A percentile compares a stretch with the other conserved stretches of the same genome.
phyloP scores from a whole-genome alignment of 768 basidiomycete species.

The Pulveroboletus sp. region DNA sequence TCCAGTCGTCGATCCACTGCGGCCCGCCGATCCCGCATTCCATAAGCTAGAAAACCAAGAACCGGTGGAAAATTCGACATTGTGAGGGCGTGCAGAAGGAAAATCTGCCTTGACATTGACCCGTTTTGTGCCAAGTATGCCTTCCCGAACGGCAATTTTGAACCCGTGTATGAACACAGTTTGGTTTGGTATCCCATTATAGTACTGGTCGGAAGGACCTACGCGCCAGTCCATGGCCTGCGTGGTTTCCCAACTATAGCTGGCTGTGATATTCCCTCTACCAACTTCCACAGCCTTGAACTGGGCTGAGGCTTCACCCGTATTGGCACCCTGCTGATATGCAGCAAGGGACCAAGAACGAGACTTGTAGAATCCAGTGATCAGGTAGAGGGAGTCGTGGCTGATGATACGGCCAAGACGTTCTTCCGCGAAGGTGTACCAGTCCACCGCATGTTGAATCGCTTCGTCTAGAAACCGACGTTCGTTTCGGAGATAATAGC shows the following conservation, averaged over 20 bases:
- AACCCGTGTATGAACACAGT: slow-evolving; percentile 21
- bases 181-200: slow-evolving; percentile 15
- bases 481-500: slow-evolving; percentile 21
- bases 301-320: background rate
- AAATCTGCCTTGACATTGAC: background rate
- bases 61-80: background rate
- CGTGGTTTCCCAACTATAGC: slow-evolving; percentile 13
- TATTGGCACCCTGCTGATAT: background rate
- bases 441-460: slow-evolving; percentile 16
- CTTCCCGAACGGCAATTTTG: slow-evolving; percentile 9
- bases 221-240: slow-evolving; percentile 4
- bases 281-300: slow-evolving; percentile 13
- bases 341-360: slow-evolving; percentile 28
- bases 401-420: slow-evolving; percentile 14
- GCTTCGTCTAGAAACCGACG: slow-evolving; percentile 19
- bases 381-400: slow-evolving; percentile 23
- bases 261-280: slow-evolving; percentile 8
- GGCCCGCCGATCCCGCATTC: background rate
- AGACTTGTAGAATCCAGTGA: slow-evolving; percentile 13
- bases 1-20: background rate
- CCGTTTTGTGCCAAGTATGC: slow-evolving; percentile 1
- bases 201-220: slow-evolving; percentile 2
- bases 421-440: slow-evolving; percentile 28
- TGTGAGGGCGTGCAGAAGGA: background rate
- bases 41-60: background rate